A percentile compares a stretch with the other conserved stretches of the same genome.
These are phyloP conservation scores for Saururus chinensis DNA, from an alignment of 164 flowering plant genomes.

Conservation along the genomic window DNA sequence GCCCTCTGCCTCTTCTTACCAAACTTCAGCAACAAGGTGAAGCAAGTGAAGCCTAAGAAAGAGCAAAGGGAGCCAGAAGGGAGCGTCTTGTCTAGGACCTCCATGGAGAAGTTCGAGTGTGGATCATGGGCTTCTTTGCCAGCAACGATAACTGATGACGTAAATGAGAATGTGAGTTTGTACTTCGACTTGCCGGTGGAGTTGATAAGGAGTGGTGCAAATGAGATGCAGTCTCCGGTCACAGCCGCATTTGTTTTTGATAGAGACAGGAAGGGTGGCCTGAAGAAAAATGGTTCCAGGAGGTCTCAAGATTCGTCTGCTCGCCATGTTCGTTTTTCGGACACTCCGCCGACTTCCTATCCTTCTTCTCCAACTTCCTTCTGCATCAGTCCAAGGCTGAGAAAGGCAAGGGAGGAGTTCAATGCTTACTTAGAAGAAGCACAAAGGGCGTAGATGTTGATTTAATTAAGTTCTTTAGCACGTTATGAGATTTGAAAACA, in stretches of 20 bases:
- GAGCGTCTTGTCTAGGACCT: conserved; percentile 33
- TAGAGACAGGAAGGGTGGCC: conserved; percentile 32
- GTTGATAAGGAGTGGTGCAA: conserved; percentile 26
- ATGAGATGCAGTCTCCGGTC: conserved; percentile 40
- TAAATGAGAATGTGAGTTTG: conserved; percentile 2
- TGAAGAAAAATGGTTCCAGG: conserved; percentile 27
- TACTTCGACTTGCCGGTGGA: conserved; percentile 54
- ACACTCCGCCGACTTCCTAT: conserved; percentile 17
- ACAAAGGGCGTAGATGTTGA: conserved; percentile 28
- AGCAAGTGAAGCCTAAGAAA: conserved; percentile 31
- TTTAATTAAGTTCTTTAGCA: too few relatives aligned
- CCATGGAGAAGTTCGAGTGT: conserved; percentile 62
- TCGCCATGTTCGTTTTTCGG: conserved; percentile 61
- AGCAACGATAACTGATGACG: conserved; percentile 11
- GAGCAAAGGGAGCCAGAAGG: conserved; percentile 8
- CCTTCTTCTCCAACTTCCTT: conserved; percentile 23
- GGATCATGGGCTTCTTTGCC: conserved; percentile 61
- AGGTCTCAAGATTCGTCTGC: conserved; percentile 24
- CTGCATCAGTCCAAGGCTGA: conserved; percentile 57
- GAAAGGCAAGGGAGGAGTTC: conserved; percentile 74
- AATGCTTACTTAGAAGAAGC: conserved; percentile 58
- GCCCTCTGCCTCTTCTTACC: conserved; percentile 56
- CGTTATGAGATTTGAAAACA: too few relatives aligned
- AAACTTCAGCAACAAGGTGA: conserved; percentile 36
- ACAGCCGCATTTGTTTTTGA: conserved; percentile 46